Percentiles rank a stretch among this genome's conserved stretches.
Evolutionary conservation across 441 rosid species (phyloP).

Genomic region (Pelargonium australe): DNA sequence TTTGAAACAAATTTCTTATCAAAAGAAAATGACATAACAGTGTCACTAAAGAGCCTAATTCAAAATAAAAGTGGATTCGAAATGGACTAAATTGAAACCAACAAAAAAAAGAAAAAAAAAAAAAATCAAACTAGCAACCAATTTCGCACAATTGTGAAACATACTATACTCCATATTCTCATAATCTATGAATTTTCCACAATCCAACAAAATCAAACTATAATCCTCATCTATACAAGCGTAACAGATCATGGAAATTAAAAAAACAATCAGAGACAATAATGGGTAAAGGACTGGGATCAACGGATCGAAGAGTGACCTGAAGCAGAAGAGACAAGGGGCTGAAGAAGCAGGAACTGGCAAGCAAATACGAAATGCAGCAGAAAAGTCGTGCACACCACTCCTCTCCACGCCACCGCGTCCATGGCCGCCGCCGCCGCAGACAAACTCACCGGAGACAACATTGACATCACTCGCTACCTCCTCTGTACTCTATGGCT

Average conservation of each 20-base stretch:
- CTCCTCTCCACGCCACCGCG: conserved; percentile 64
- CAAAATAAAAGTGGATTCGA: no score
- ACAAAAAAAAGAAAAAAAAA: no score
- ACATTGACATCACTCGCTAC: conserved; percentile 31
- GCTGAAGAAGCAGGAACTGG: conserved; percentile 79
- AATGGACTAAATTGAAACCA: neutral
- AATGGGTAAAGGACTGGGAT: no score
- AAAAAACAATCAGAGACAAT: no score
- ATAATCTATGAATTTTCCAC: neutral
- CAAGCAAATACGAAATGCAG: conserved; percentile 73
- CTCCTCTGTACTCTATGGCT: neutral
- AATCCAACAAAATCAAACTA: neutral
- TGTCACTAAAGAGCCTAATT: no score
- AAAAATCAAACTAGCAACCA: no score
- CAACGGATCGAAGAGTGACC: conserved; percentile 28
- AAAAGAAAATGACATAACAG: no score
- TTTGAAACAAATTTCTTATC: no score
- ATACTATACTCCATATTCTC: no score
- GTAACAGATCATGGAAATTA: neutral
- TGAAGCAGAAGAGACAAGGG: conserved; percentile 54
- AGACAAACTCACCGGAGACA: conserved; percentile 18
- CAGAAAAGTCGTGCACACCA: conserved; percentile 44
- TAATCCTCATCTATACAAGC: neutral
- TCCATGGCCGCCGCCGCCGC: conserved; percentile 34
- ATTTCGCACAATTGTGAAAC: no score